Evolutionary conservation across 2,329 filamentous ascomycete species (phyloP).

Genomic region (Sporothrix brunneoviolacea): DNA sequence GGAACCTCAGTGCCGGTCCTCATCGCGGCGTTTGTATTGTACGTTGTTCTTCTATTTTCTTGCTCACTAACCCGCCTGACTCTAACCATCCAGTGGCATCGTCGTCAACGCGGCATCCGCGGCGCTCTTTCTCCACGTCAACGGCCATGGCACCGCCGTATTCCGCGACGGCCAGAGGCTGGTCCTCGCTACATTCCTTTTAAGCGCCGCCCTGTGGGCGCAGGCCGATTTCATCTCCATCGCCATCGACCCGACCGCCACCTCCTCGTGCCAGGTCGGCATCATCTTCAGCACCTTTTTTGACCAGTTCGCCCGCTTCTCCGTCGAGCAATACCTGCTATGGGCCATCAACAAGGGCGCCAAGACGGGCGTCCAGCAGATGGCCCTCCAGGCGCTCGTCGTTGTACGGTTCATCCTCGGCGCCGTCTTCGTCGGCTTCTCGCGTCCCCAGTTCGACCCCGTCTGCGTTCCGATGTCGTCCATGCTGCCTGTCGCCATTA

Average conservation of each 20-base stretch:
- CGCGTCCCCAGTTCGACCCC: constrained; percentile 43
- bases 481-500: constrained; percentile 37
- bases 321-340: constrained; percentile 47
- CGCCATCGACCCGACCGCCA: constrained; percentile 37
- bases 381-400: constrained; percentile 42
- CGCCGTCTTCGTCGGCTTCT: constrained; percentile 48
- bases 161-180: constrained; percentile 56
- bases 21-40: constrained; percentile 50
- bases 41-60: constrained; percentile 24
- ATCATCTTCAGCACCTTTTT: constrained; percentile 47
- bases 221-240: constrained; percentile 44
- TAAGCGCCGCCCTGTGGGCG: constrained; percentile 47
- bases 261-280: constrained; percentile 43
- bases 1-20: constrained; percentile 41
- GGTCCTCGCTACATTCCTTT: constrained; percentile 52
- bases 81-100: constrained; percentile 37
- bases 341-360: constrained; percentile 40
- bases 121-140: constrained; percentile 39
- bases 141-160: constrained; percentile 41
- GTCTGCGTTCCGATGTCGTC: constrained; percentile 46
- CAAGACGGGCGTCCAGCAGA: constrained; percentile 27
- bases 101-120: constrained; percentile 46
- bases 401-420: constrained; percentile 45
- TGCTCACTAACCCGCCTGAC: constrained; percentile 23
- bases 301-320: constrained; percentile 50